Percentiles rank a stretch among this genome's conserved stretches.
These are phyloP conservation scores for Saccharum hybrid DNA, from an alignment of 202 grass and related monocot genomes.

Conservation along the genomic window DNA sequence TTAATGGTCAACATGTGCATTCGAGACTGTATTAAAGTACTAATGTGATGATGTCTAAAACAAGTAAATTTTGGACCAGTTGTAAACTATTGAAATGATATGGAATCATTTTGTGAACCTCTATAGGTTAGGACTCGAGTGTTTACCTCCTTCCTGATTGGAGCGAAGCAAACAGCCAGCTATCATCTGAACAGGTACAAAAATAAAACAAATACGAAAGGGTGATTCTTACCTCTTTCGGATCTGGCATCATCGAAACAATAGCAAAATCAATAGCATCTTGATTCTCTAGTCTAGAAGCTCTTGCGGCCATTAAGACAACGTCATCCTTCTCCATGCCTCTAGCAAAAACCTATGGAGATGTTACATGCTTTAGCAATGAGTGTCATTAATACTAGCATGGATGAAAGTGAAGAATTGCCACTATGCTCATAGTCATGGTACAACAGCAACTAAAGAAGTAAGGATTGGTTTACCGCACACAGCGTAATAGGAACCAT, in stretches of 20 bases:
- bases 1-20: not conserved
- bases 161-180: slow-evolving; percentile 36
- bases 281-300: slow-evolving; percentile 76
- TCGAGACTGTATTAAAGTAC: not conserved
- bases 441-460: slow-evolving; percentile 16
- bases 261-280: slow-evolving; percentile 84
- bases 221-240: slow-evolving; percentile 59
- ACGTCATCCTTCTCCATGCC: slow-evolving; percentile 51
- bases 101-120: not conserved
- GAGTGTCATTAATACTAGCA: not conserved
- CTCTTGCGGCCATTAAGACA: slow-evolving; percentile 72
- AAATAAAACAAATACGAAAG: slow-evolving; percentile 29
- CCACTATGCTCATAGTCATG: slow-evolving; percentile 17
- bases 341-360: slow-evolving; percentile 51
- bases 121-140: not conserved
- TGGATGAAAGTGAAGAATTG: slow-evolving; percentile 11
- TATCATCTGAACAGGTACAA: slow-evolving; percentile 10
- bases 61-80: not conserved
- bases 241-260: slow-evolving; percentile 63
- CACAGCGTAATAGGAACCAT: slow-evolving; percentile 21
- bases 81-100: slow-evolving; percentile 16
- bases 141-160: slow-evolving; percentile 18
- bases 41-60: slow-evolving; percentile 15
- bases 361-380: slow-evolving; percentile 31
- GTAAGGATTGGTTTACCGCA: not conserved